phyloP scores from a whole-genome alignment of 2,329 filamentous ascomycete genomes.

The Ceratocystis destructans region DNA sequence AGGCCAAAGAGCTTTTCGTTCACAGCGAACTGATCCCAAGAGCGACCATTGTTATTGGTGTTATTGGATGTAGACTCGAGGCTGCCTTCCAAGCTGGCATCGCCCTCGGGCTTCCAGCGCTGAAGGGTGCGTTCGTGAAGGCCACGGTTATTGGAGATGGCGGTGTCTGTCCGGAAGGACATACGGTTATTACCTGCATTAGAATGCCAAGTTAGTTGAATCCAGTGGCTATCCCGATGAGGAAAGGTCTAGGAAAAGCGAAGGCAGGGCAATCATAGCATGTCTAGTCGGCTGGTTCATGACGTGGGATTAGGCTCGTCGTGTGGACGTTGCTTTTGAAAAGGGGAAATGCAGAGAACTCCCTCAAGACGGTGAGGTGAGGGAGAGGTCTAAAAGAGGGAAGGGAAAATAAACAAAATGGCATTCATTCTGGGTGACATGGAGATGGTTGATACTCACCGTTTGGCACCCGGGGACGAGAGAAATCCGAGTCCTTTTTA shows the following conservation, averaged over 20 bases:
- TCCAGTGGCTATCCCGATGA: background rate
- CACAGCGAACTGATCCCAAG: conserved; percentile 88
- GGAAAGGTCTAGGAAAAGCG: background rate
- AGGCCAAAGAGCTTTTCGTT: conserved; percentile 82
- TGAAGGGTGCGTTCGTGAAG: conserved; percentile 63
- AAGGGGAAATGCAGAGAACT: background rate
- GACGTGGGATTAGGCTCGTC: too few species aligned
- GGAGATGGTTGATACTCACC: conserved; percentile 24
- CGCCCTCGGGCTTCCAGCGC: conserved; percentile 60
- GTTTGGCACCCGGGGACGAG: conserved; percentile 26
- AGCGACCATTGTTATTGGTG: conserved; percentile 20
- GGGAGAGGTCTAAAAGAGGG: background rate
- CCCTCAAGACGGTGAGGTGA: background rate
- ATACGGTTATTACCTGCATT: conserved; percentile 44
- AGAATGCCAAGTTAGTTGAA: conserved; percentile 12
- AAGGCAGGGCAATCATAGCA: background rate
- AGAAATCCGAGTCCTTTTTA: conserved; percentile 28
- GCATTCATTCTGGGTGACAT: conserved; percentile 16
- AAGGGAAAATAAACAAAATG: background rate
- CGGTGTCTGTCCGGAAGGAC: conserved; percentile 72
- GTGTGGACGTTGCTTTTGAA: background rate
- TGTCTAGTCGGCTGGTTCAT: background rate
- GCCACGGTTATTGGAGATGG: conserved; percentile 64
- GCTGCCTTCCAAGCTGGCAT: conserved; percentile 50
- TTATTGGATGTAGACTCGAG: conserved; percentile 43